Percentiles rank a stretch among this genome's conserved stretches.
Conservation (phyloP, 2,329 filamentous ascomycete genomes). For the Tolypocladium nubicola region DNA sequence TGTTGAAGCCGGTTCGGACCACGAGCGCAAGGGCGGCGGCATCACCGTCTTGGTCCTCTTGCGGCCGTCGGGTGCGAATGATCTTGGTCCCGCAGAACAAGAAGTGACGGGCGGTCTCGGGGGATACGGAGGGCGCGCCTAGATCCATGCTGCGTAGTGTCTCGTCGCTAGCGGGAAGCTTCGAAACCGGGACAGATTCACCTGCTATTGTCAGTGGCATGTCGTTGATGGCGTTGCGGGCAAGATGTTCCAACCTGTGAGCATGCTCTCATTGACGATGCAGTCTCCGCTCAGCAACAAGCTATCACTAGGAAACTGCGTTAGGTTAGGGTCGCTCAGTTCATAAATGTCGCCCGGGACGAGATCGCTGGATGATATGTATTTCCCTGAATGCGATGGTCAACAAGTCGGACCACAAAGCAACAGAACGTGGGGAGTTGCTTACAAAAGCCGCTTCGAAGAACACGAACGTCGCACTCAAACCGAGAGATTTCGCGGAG, state of each 20-base stretch:
- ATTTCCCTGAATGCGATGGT: conserved; percentile 48
- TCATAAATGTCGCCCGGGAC: conserved; percentile 96
- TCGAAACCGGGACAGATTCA: conserved; percentile 94
- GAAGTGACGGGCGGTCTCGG: conserved; percentile 78
- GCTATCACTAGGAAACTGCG: conserved; percentile 86
- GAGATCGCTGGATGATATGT: conserved; percentile 74
- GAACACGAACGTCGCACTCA: conserved; percentile 87
- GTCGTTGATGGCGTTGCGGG: background rate
- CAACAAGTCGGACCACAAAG: background rate
- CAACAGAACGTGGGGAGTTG: conserved; percentile 4
- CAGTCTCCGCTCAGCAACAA: conserved; percentile 86
- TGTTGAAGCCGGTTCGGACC: conserved; percentile 91
- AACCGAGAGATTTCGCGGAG: conserved; percentile 87
- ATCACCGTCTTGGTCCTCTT: conserved; percentile 76
- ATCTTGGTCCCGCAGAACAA: conserved; percentile 94
- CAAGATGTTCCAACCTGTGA: conserved; percentile 45
- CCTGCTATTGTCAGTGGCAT: conserved; percentile 29
- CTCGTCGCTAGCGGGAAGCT: conserved; percentile 73
- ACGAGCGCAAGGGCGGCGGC: conserved; percentile 87
- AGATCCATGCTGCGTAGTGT: conserved; percentile 68
- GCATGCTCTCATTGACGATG: conserved; percentile 98
- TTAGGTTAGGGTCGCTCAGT: conserved; percentile 82
- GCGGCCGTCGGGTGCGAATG: conserved; percentile 77
- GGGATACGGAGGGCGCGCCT: conserved; percentile 69
- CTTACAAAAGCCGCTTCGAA: conserved; percentile 88